Evolutionary conservation across 192 early-diverging fungal species (phyloP), one percentile per base, ranked within the genome.

Genomic region (Linnemannia hyalina): DNA sequence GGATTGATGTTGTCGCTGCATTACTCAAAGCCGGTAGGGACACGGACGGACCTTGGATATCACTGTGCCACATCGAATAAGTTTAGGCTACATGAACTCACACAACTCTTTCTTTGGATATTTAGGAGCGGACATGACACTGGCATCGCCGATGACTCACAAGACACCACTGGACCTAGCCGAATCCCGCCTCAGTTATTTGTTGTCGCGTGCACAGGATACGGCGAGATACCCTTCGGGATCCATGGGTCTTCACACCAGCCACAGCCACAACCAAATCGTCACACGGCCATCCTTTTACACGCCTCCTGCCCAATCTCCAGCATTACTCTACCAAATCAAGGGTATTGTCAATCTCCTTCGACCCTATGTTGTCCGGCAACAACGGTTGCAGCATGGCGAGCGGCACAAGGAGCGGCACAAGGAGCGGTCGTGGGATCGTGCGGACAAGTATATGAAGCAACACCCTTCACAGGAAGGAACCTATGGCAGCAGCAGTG

Each of bases 91-190:
- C 8, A 65, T 65, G 10, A 8, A 15, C 29, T 29, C 8, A 29
- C 26, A 46, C 38, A 16, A 46, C 22, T 52, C 57, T 22, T 40
- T 38, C 2, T 26, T 70, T 32, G 42, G 0, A 10, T 42, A 22
- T 32, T 32, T 40, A 81, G 84, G 84, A 9, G 84, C 84, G 36
- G 84, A 86, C 47, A 86, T 86, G 80, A 86, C 84, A 0, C 49
- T 86, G n/a, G 84, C 84, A 11, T 86, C 84, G 11, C 84, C 84
- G 22, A 86, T 86, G 84, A 86, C 84, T 11, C 79, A 81, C 72
- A 86, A 86, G 47, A 86, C 84, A 26, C 84, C 84, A 5, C 65
- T 86, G 60, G 84, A 86, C 22, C 71, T 86, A 2, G 84, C 84
- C 73, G 84, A 86, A 70, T 86, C 84, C 3, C 54, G 84, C 6